Evolutionary conservation across 176 grass and related monocot genomes (phyloP).

Genomic region (Zea mays): DNA sequence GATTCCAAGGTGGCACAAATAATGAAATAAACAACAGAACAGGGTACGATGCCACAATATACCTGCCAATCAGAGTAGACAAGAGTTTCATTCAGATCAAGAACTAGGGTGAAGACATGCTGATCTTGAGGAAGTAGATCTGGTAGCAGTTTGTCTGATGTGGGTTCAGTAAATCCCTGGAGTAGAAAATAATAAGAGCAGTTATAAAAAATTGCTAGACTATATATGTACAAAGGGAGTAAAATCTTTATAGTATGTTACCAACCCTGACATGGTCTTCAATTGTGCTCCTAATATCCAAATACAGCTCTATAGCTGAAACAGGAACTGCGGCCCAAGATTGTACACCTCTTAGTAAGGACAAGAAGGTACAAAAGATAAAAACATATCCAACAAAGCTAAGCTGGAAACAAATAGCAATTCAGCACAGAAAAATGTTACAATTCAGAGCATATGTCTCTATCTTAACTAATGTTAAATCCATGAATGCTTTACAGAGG

Average conservation of each 20-base stretch:
- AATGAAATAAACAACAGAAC: slow-evolving; percentile 12
- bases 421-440: not conserved
- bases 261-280: slow-evolving; percentile 82
- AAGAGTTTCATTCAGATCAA: slow-evolving; percentile 94
- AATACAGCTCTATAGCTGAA: slow-evolving; percentile 60
- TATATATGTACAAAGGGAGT: not conserved
- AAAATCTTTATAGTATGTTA: slow-evolving; percentile 28
- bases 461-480: not conserved
- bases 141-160: slow-evolving; percentile 90
- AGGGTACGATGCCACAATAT: not conserved
- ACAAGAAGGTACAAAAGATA: slow-evolving; percentile 27
- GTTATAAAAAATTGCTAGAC: slow-evolving; percentile 15
- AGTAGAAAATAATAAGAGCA: slow-evolving; percentile 11
- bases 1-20: not conserved
- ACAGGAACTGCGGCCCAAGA: slow-evolving; percentile 57
- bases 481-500: not conserved
- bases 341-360: slow-evolving; percentile 23
- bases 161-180: slow-evolving; percentile 95
- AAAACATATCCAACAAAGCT: slow-evolving; percentile 7
- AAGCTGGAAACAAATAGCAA: slow-evolving; percentile 14
- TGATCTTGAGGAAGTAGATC: slow-evolving; percentile 69
- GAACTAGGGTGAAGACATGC: slow-evolving; percentile 82
- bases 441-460: slow-evolving; percentile 7
- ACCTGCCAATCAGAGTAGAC: slow-evolving; percentile 96
- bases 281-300: slow-evolving; percentile 61